A percentile compares a stretch with the other conserved stretches of the same genome.
Conservation (phyloP, 2,329 filamentous ascomycete genomes). For the Dactylellina parvicollis region DNA sequence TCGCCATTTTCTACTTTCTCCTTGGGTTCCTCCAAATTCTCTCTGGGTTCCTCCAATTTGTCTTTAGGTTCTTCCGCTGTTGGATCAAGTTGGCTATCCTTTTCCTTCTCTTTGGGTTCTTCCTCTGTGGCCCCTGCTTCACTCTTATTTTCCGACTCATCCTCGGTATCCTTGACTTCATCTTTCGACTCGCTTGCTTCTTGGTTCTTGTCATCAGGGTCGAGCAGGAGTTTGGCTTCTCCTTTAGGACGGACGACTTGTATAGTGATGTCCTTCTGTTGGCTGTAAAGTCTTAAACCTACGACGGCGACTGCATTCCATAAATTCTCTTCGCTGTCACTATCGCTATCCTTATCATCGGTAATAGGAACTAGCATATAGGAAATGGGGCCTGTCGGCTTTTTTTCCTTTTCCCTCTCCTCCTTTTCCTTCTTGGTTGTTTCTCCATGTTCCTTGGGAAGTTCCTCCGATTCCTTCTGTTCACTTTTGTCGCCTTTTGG, state of each 20-base stretch:
- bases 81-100: neutral
- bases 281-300: constrained; percentile 69
- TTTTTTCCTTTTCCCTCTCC: constrained; percentile 54
- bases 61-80: neutral
- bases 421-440: constrained; percentile 54
- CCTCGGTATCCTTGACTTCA: constrained; percentile 2
- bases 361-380: constrained; percentile 48
- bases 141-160: constrained; percentile 52
- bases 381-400: constrained; percentile 12
- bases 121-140: constrained; percentile 47
- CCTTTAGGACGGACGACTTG: constrained; percentile 48
- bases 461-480: constrained; percentile 23
- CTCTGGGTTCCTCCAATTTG: neutral
- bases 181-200: constrained; percentile 25
- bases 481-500: constrained; percentile 7
- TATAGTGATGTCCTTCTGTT: constrained; percentile 55
- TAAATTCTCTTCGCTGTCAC: constrained; percentile 68
- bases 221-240: constrained; percentile 25
- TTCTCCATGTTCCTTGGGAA: constrained; percentile 18
- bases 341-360: constrained; percentile 63
- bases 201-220: constrained; percentile 44
- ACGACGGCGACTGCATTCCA: constrained; percentile 74
- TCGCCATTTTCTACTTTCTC: neutral
- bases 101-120: neutral
- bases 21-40: too few relatives aligned